Evolutionary conservation across 1,284 basidiomycete genomes (phyloP), one percentile per base, ranked within the genome.

Genomic region (Pascua guehoae): DNA sequence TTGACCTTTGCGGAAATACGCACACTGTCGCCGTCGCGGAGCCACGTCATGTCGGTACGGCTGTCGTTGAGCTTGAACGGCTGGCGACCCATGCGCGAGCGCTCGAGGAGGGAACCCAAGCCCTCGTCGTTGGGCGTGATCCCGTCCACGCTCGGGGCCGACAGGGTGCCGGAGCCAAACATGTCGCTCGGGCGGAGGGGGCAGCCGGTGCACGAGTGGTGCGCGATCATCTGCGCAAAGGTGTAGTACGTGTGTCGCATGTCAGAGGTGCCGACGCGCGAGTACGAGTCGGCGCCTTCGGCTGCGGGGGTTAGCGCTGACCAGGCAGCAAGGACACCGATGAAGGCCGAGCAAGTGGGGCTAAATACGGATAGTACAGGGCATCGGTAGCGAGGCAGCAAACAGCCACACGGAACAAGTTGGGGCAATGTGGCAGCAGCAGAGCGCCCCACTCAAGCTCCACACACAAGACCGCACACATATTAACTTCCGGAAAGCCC

Each of bases 101-200:
- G 56, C 57, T 66, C 65, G 39, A 66, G 58, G 16, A 66, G 57
- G 36, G 59, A 66, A 8, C 59, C 65, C 24, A 66, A 56, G 7
- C 57, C 63, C 40, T 52, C 53, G 36, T 45, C 43, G 53, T 50
- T 40, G 12, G 47, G 46, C 5, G 41, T 39, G 47, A 9, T n/a
- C 12, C 14, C 47, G 32, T 48, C 48, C 32, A 49, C 56, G 46
- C 47, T 36, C 14, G 63, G 63, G 2, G 56, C 61, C 10, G 66
- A 67, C 41, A 69, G 62, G 0, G 67, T 69, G 38, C 67, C 67
- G 16, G 62, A 62, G 39, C 67, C 67, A 16, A 67, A 53, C 41
- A 69, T 56, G 62, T 69, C 67, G 44, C 58, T 61, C 11, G 67
- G 61, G n/a, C 50, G 47, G 43, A 69, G 46, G 12, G 51, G 60